Percentiles rank a stretch among this genome's conserved stretches.
Conservation (phyloP, 1,139 yeast genomes). For the Blastobotrys petasosporus region DNA sequence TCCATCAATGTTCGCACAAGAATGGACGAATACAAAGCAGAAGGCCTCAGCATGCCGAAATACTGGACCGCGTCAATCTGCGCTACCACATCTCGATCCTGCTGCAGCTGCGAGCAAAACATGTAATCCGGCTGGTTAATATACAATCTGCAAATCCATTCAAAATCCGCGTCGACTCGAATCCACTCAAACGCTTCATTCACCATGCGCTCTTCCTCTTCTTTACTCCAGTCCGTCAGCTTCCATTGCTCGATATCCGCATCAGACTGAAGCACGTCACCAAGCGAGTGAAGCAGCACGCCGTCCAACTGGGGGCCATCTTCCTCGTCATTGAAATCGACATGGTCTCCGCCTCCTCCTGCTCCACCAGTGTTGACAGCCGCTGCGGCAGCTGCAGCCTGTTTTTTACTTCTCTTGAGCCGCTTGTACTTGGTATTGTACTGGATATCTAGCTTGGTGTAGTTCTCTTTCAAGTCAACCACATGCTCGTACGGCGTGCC, state of each 20-base stretch:
- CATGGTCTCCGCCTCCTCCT: background rate
- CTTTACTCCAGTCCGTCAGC: slow-evolving; percentile 64
- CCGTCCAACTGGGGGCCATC: slow-evolving; percentile 34
- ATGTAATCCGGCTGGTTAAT: slow-evolving; percentile 91
- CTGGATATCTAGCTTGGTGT: slow-evolving; percentile 85
- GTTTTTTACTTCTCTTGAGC: slow-evolving; percentile 58
- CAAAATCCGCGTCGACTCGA: slow-evolving; percentile 92
- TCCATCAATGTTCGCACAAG: slow-evolving; percentile 80
- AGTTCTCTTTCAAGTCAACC: slow-evolving; percentile 79
- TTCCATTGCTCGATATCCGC: slow-evolving; percentile 67
- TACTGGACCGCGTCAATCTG: slow-evolving; percentile 78
- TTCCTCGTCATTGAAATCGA: slow-evolving; percentile 23
- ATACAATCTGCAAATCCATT: slow-evolving; percentile 83
- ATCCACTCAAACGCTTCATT: slow-evolving; percentile 97
- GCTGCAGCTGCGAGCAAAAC: slow-evolving; percentile 89
- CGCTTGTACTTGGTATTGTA: slow-evolving; percentile 86
- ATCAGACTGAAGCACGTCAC: slow-evolving; percentile 63
- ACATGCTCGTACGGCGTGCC: slow-evolving; percentile 99
- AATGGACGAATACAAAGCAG: slow-evolving; percentile 65
- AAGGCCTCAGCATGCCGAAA: slow-evolving; percentile 61
- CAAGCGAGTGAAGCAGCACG: slow-evolving; percentile 56
- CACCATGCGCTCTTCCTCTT: slow-evolving; percentile 60
- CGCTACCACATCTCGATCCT: slow-evolving; percentile 95
- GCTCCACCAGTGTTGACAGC: slow-evolving; percentile 14
- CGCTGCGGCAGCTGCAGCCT: slow-evolving; percentile 25